These are phyloP conservation scores for Amphibolis antarctica DNA, from an alignment of 106 monocot species.

Conservation along the genomic window DNA sequence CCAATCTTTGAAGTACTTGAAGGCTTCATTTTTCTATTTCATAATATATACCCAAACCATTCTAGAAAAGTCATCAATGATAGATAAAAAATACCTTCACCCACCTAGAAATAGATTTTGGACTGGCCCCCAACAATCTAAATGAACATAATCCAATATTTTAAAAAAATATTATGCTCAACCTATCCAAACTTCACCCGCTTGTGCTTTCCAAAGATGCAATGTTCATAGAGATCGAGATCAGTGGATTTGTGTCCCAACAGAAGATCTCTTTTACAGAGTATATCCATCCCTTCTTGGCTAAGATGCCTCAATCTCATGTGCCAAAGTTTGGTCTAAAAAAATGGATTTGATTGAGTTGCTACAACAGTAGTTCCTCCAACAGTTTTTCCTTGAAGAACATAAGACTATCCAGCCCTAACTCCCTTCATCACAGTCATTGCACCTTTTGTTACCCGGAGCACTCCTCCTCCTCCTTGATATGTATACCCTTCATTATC, in stretches of 20 bases:
- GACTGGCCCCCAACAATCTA: conserved; percentile 9
- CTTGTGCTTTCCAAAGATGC: background rate
- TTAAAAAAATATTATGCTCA: background rate
- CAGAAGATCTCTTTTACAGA: background rate
- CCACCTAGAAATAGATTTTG: conserved; percentile 3
- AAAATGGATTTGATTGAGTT: background rate
- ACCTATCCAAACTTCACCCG: background rate
- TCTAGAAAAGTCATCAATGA: conserved; percentile 4
- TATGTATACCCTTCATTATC: background rate
- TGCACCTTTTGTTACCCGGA: background rate
- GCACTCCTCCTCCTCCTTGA: background rate
- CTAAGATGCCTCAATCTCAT: conserved; percentile 1
- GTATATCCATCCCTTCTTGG: background rate
- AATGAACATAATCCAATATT: conserved; percentile 4
- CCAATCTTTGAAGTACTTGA: background rate
- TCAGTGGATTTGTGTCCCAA: background rate
- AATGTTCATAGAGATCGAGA: conserved; percentile 1
- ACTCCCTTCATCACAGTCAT: background rate
- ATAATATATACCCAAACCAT: background rate
- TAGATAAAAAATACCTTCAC: conserved; percentile 2
- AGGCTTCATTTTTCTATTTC: background rate
- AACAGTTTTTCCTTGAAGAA: background rate
- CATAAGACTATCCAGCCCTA: background rate
- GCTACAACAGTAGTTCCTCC: background rate
- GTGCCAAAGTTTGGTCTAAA: conserved; percentile 2